Evolutionary conservation across 2,329 filamentous ascomycete species (phyloP).

Genomic region (Xylariaceae sp.): DNA sequence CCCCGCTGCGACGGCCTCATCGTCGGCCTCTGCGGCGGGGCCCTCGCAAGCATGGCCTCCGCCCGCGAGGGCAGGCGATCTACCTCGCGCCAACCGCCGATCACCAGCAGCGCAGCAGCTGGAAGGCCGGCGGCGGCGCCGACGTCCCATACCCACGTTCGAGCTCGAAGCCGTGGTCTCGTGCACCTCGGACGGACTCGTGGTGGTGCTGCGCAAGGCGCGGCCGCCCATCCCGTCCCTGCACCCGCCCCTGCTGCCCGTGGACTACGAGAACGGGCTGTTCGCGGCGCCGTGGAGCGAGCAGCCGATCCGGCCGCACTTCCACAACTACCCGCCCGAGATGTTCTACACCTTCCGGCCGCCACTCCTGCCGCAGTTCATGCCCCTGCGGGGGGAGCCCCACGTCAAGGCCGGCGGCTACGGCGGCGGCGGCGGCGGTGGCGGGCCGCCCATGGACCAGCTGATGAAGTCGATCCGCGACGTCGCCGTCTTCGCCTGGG

Average conservation of each 20-base stretch:
- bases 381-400: slow-evolving; percentile 36
- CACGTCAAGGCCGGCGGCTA: slow-evolving; percentile 36
- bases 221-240: slow-evolving; percentile 59
- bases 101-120: too few relatives aligned
- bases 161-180: slow-evolving; percentile 88
- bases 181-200: slow-evolving; percentile 80
- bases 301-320: slow-evolving; percentile 50
- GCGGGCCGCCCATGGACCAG: slow-evolving; percentile 49
- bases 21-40: slow-evolving; percentile 14
- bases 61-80: slow-evolving; percentile 1
- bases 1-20: slow-evolving; percentile 1
- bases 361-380: slow-evolving; percentile 35
- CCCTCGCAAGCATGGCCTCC: slow-evolving; percentile 5
- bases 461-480: slow-evolving; percentile 78
- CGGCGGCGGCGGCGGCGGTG: too few relatives aligned
- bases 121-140: slow-evolving; percentile 12
- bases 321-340: slow-evolving; percentile 35
- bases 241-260: slow-evolving; percentile 39
- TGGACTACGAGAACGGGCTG: slow-evolving; percentile 52
- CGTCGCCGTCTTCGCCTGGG: slow-evolving; percentile 84
- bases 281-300: slow-evolving; percentile 76
- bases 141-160: slow-evolving; percentile 37
- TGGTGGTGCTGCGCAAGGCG: slow-evolving; percentile 71
- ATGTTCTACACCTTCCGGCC: slow-evolving; percentile 36
- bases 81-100: slow-evolving; percentile 1